Evolutionary conservation across 2,329 filamentous ascomycete genomes (phyloP), one percentile per base, ranked within the genome.

Genomic region (Fusarium azukiicola): DNA sequence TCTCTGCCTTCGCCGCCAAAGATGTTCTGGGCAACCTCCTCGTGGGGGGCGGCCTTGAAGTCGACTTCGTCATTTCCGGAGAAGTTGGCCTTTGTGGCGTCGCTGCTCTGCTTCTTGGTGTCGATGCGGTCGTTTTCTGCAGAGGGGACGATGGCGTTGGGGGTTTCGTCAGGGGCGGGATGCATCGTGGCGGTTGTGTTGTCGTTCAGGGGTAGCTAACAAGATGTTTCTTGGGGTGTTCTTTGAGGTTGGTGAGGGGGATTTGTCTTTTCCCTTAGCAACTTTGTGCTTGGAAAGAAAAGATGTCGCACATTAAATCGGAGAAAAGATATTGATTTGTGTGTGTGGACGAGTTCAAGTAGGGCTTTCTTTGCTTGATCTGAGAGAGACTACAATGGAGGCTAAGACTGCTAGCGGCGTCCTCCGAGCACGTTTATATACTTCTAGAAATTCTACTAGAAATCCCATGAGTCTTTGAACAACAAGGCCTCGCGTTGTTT

Each of bases 1-100:
- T 77, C 74, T 32, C 72, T 74, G 50, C 72, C 72, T 16, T 74
- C 63, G 12, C 64, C 50, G 17, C 44, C 68, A 49, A 73, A 73
- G 66, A 73, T 64, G 44, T 73, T 63, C 32, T 27, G 40, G 32
- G 21, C 36, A 19, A 63, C 68, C 16, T 70, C 68, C 16, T 70
- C 68, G 21, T 70, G 50, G 21, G 27, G 67, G 6, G 49, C 67
- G 27, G 67, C 50, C 21, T 69, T 69, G 50, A 69, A 56, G 50
- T 50, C 63, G 42, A 47, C 63, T 67, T 66, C 21, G n/a, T 71
- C 69, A 46, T 38, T 38, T 21, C 21, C 32, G 36, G 63, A 27
- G 6, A 38, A 12, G 17, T 21, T 32, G 3, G 21, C 32, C n/a
- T 52, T 67, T 36, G 40, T 47, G 47, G 32, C 32, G 36, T 49